Evolutionary conservation across 768 basidiomycete species (phyloP).

Genomic region (Mycena galericulata): DNA sequence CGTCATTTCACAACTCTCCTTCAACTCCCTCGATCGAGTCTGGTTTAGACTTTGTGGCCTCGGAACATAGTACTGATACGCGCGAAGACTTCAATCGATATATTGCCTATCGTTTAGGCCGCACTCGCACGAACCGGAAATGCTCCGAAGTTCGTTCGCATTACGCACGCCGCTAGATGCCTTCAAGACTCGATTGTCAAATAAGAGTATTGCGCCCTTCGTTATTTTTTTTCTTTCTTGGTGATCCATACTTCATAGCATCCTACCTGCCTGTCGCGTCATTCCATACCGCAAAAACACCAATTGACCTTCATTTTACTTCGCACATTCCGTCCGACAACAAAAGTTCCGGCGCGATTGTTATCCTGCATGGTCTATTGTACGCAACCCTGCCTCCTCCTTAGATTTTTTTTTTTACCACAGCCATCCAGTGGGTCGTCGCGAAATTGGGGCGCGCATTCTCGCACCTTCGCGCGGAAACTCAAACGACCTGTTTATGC

Average conservation of each 20-base stretch:
- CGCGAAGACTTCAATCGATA: too few species aligned
- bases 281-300: slow-evolving; percentile 1
- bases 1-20: too few species aligned
- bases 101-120: too few species aligned
- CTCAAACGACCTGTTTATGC: slow-evolving; percentile 79
- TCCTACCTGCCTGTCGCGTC: background rate
- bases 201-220: background rate
- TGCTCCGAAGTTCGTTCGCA: background rate
- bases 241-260: background rate
- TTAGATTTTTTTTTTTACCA: background rate
- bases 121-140: background rate
- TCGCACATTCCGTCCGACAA: slow-evolving; percentile 35
- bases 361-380: slow-evolving; percentile 77
- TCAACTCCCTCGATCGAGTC: too few species aligned
- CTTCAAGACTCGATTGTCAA: background rate
- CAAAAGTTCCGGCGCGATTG: slow-evolving; percentile 55
- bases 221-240: background rate
- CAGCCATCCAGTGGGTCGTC: slow-evolving; percentile 76
- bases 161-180: background rate
- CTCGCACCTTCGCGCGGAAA: slow-evolving; percentile 77
- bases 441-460: slow-evolving; percentile 88
- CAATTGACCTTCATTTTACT: slow-evolving; percentile 27
- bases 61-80: too few species aligned
- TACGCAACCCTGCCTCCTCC: too few species aligned
- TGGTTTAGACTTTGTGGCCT: too few species aligned